phyloP scores from a whole-genome alignment of 257 asterid genomes.

The Solanum chmielewskii region DNA sequence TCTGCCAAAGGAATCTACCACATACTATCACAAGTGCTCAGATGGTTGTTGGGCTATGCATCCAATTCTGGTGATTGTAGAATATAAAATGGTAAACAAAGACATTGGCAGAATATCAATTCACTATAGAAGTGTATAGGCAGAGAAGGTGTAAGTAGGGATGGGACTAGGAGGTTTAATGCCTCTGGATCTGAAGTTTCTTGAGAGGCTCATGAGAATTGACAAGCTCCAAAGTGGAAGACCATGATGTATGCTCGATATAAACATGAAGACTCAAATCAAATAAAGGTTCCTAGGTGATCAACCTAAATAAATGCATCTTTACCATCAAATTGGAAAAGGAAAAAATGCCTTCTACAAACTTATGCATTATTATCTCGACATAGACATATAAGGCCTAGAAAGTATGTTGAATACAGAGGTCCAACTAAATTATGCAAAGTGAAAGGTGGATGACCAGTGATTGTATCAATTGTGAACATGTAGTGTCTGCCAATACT shows the following conservation, averaged over 20 bases:
- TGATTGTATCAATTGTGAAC: background rate
- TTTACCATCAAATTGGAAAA: background rate
- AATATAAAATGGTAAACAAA: background rate
- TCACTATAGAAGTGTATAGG: background rate
- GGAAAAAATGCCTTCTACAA: background rate
- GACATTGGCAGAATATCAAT: background rate
- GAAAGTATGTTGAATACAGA: background rate
- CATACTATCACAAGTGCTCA: background rate
- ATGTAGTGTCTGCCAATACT: background rate
- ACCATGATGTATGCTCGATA: background rate
- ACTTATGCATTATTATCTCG: background rate
- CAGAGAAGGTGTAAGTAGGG: background rate
- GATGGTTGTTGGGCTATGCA: background rate
- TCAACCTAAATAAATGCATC: background rate
- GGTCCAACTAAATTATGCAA: background rate
- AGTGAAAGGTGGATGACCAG: background rate
- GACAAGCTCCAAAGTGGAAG: background rate
- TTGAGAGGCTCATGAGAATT: background rate
- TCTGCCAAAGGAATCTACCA: background rate
- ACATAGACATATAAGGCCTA: background rate
- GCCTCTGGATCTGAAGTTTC: background rate
- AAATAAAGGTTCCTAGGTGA: background rate
- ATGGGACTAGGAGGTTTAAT: background rate
- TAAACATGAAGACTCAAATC: background rate
- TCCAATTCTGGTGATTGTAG: background rate